Conservation (phyloP, 345 rosid species). For the Bruguiera sexangula region DNA sequence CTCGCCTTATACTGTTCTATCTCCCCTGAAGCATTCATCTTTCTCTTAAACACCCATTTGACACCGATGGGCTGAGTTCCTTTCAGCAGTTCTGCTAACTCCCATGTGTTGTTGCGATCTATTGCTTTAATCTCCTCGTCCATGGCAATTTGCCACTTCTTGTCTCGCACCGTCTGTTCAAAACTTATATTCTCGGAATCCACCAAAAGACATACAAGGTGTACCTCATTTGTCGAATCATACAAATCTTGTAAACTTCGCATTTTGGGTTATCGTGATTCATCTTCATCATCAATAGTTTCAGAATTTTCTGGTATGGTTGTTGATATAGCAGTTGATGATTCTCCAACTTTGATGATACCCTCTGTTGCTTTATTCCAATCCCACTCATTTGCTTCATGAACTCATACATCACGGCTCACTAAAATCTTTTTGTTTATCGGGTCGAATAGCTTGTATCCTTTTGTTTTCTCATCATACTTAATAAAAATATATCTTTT, state of each 20-base stretch:
- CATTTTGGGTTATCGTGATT: no score
- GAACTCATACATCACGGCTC: no score
- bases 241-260: no score
- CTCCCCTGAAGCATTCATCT: not conserved
- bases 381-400: no score
- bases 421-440: no score
- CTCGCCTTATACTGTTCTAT: not conserved
- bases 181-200: not conserved
- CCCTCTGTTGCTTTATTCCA: no score
- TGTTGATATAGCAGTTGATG: not conserved
- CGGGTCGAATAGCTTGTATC: no score
- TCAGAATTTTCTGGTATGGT: not conserved
- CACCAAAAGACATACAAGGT: conserved; percentile 17
- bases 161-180: not conserved
- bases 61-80: not conserved
- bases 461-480: not conserved
- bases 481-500: not conserved
- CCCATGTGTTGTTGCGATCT: conserved; percentile 2
- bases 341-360: no score
- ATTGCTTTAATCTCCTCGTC: conserved; percentile 8
- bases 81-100: not conserved
- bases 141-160: conserved; percentile 7
- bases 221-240: not conserved
- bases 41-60: not conserved
- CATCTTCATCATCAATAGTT: no score